Evolutionary conservation across 306 rosid species (phyloP), one percentile per base, ranked within the genome.

Genomic region (Dicorynia guianensis): DNA sequence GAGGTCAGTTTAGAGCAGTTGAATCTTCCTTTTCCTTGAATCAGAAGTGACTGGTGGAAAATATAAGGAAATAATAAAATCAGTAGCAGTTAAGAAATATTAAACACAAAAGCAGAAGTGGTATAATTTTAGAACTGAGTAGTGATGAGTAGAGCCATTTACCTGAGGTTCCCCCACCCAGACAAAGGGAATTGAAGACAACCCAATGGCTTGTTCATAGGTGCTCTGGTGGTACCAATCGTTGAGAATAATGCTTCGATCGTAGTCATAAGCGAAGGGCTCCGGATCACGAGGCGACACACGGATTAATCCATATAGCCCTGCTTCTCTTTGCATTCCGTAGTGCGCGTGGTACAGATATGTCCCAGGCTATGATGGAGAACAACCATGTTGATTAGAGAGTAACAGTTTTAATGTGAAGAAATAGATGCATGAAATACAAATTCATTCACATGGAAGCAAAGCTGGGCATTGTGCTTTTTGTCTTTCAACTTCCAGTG

Each of bases 291-390:
- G 89, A 12, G 91, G 70, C 18, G 89, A 67, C 48, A 90, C 98
- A 0, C 89, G 75, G 68, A 94, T 90, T n/a, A 86, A 50, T 62
- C 98, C 97, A 58, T 84, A 86, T 20, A 94, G 30, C 3, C 98
- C 98, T 7, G 92, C 88, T 76, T 84, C 97, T 75, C 97, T 89
- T 83, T 91, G 96, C 98, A 94, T 91, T 46, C 97, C 98, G 76
- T 91, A 94, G 80, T 94, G 97, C 4, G 97, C 89, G 38, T 94
- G 98, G 79, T 94, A 90, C 10, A 94, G 77, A 46, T 87, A 94
- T 38, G 94, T 94, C 13, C 98, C 98, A 53, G 96, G 81, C 98
- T 91, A 73, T 69, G 63, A 6, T 72, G 25, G 40, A 39, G 12
- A 80, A 55, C 10, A 65, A 71, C 0, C 47, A 69, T 62, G 43